These are phyloP conservation scores for Scenedesmus sp. DNA, from an alignment of 163 green algal species.

Conservation along the genomic window DNA sequence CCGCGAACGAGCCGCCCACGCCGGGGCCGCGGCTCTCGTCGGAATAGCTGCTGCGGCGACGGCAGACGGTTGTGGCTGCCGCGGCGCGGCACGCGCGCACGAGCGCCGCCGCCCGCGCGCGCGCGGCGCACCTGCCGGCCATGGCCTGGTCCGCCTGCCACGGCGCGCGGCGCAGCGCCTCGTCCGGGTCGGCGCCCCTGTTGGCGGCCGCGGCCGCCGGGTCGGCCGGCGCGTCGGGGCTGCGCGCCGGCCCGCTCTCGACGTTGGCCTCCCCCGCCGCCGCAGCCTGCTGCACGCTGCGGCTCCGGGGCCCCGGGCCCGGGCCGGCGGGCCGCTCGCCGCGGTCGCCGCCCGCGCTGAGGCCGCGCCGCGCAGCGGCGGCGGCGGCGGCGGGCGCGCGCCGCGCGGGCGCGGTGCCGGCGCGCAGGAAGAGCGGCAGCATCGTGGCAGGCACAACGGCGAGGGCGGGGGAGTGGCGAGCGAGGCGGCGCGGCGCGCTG, in stretches of 20 bases:
- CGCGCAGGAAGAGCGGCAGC: background rate
- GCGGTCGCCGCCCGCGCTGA: background rate
- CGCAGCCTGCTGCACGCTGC: constrained; percentile 20
- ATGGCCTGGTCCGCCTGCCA: constrained; percentile 29
- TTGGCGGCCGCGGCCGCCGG: constrained; percentile 16
- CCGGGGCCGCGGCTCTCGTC: background rate
- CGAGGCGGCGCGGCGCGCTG: no score
- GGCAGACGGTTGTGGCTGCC: no score
- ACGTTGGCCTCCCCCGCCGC: background rate
- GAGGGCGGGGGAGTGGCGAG: no score
- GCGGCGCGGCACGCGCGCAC: background rate
- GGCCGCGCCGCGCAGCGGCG: background rate
- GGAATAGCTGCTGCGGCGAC: background rate
- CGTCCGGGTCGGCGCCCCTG: constrained; percentile 16
- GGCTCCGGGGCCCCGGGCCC: constrained; percentile 2
- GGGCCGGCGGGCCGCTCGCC: background rate
- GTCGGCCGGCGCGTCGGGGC: constrained; percentile 27
- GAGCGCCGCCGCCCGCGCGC: background rate
- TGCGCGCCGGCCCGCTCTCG: background rate
- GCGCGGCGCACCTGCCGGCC: background rate
- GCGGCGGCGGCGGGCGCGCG: background rate
- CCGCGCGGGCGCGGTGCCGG: background rate
- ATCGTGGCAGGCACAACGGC: background rate
- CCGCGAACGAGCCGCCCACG: constrained; percentile 6
- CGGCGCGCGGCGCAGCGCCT: background rate